phyloP scores from a whole-genome alignment of 768 basidiomycete species.

The Gymnopilus junonius region DNA sequence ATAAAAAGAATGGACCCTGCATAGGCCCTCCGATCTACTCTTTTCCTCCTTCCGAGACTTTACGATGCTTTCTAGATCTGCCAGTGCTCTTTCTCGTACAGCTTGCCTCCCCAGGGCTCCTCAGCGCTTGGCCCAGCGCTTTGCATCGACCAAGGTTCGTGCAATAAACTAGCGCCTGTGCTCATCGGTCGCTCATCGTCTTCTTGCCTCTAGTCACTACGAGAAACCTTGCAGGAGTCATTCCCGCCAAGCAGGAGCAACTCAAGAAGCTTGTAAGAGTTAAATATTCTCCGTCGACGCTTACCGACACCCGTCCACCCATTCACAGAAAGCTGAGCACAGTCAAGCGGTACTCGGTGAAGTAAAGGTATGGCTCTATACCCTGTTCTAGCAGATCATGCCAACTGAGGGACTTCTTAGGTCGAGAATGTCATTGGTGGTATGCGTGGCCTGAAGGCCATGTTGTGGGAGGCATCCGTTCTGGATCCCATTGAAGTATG shows the following conservation, averaged over 20 bases:
- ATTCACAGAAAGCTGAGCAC: conserved; percentile 79
- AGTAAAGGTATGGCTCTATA: conserved; percentile 64
- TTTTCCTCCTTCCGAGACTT: conserved; percentile 5
- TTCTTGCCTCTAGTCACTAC: conserved; percentile 67
- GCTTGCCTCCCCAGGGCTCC: conserved; percentile 25
- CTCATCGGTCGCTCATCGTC: neutral
- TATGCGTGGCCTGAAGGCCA: conserved; percentile 90
- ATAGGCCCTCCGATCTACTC: neutral
- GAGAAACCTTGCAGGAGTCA: conserved; percentile 90
- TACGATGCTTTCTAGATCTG: conserved; percentile 26
- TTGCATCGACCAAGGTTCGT: conserved; percentile 63
- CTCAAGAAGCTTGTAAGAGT: conserved; percentile 70
- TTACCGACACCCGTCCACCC: neutral
- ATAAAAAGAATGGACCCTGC: neutral
- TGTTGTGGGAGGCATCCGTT: conserved; percentile 99
- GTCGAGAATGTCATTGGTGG: conserved; percentile 91
- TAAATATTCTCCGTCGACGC: neutral
- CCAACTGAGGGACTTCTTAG: conserved; percentile 40
- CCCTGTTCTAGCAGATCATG: neutral
- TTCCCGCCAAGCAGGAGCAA: conserved; percentile 90
- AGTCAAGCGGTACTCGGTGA: conserved; percentile 86
- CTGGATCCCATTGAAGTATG: conserved; percentile 89
- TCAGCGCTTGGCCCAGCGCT: conserved; percentile 21
- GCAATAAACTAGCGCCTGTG: neutral
- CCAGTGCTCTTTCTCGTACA: conserved; percentile 20